Percentiles rank a stretch among this genome's conserved stretches.
Evolutionary conservation across 1,139 yeast genomes (phyloP).

Genomic region (Hyphopichia pseudoburtonii): DNA sequence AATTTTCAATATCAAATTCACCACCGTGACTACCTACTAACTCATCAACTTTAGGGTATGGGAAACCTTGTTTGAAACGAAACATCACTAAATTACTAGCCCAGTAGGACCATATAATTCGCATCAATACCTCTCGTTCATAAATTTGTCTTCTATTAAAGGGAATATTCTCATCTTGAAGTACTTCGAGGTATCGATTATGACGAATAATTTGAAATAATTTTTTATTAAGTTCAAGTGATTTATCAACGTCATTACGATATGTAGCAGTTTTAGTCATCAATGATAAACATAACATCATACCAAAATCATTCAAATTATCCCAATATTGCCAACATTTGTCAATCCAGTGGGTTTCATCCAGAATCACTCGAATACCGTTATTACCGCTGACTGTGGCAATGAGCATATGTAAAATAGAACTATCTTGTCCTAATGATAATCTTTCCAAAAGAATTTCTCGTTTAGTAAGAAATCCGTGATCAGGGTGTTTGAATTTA

Average conservation of each 20-base stretch:
- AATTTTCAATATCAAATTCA: conserved; percentile 14
- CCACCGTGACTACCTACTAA: conserved; percentile 8
- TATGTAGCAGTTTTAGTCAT: conserved; percentile 16
- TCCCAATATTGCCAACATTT: conserved; percentile 38
- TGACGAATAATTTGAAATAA: conserved; percentile 25
- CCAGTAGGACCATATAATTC: conserved; percentile 46
- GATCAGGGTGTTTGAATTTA: conserved; percentile 45
- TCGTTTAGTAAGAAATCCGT: conserved; percentile 47
- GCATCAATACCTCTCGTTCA: conserved; percentile 35
- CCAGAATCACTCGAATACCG: conserved; percentile 24
- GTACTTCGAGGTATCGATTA: conserved; percentile 22
- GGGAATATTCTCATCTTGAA: conserved; percentile 8
- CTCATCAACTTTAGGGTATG: conserved; percentile 26
- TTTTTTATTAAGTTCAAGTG: conserved; percentile 14
- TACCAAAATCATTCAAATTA: conserved; percentile 26
- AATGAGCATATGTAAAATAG: conserved; percentile 49
- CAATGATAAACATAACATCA: conserved; percentile 21
- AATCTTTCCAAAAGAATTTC: conserved; percentile 31
- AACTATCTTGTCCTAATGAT: conserved; percentile 32
- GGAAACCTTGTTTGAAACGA: conserved; percentile 39
- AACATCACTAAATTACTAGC: conserved; percentile 28
- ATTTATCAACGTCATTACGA: conserved; percentile 11
- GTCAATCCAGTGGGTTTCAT: conserved; percentile 41
- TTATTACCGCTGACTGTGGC: conserved; percentile 34
- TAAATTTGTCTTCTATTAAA: conserved; percentile 33